Base-by-base conservation (phyloP, 2,329 filamentous ascomycete species). In the Aspergillus unguis region DNA sequence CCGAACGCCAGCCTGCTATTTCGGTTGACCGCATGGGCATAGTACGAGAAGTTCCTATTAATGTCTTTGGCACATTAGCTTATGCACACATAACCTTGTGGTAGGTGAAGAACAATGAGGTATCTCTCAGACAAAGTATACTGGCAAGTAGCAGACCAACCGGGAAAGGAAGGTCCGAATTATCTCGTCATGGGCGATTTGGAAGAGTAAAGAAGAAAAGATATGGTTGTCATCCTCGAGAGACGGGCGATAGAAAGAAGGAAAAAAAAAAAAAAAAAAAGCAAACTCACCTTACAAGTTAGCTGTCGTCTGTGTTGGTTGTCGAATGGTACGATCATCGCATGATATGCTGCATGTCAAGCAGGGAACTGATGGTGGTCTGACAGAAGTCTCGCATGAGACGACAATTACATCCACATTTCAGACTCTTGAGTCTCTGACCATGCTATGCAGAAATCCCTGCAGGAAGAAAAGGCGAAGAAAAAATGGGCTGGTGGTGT, bases 71-170 rank as follows among this genome's bases (percentile, higher is more conserved):
- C 33, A 46, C 26, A 40, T 58, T 46, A 58, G 56, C 54, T 31
- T 40, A 37, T 45, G 41, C 38, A 35, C 42, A 49, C 26, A 23
- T 33, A 33, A 44, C 10, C 17, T n/a, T 10, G 6, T 49, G 38
- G 26, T 36, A 31, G 25, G 48, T 25, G n/a, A 26, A 44, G n/a
- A 38, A 31, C 5, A 48, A 35, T 29, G 35, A 50, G n/a, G 50
- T 56, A 56, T 61, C 63, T 70, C 68, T 86, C 83, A 85, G 83
- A 84, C 82, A 81, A 80, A 75, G 74, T 75, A 77, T 85, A 85
- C 83, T 86, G 83, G 83, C 83, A 83, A 86, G 83, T 85, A 85
- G 80, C 83, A 84, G 82, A 79, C 77, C 75, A 72, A 79, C 80
- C 77, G 78, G 80, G 78, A 80, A 83, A 72, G 77, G 78, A 77